Base-by-base conservation (phyloP, 768 basidiomycete species). In the Pisolithus orientalis region DNA sequence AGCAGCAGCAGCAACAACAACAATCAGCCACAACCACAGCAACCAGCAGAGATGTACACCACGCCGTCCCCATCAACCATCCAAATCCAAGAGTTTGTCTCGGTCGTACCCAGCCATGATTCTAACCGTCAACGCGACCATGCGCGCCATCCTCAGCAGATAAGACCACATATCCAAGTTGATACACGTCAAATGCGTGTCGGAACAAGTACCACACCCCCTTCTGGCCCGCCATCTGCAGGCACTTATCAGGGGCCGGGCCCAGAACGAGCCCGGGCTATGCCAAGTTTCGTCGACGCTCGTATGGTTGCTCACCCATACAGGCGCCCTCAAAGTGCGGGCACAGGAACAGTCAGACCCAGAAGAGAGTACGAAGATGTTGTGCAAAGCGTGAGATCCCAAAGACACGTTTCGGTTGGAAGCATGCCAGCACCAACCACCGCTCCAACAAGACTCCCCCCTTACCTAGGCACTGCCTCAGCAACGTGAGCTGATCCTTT, bases 121-220 rank as follows among this genome's bases (percentile, higher is more conserved):
- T 39, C 54, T 6, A 57, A 44, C 34, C 59, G 54, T 38, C 56
- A 54, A 42, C 49, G 39, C 53, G 61, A 63, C 53, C n/a, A n/a
- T n/a, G 39, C 54, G 48, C 48, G 54, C 16, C 60, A 50, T 53
- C 62, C 56, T 55, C 57, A 65, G 59, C 61, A 66, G 57, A 59
- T 70, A 66, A 68, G 67, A 64, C 66, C 58, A 21, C 47, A 47
- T 53, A 59, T 69, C 50, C 61, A 65, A 57, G 66, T 70, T 57
- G 68, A 68, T 55, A 67, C 66, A 49, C 57, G 57, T 50, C 29
- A 44, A 66, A 65, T 56, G 39, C 61, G 59, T 49, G 54, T 58
- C 37, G 58, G 62, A 53, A 51, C 62, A 16, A 67, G 67, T 51
- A 57, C 57, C 25, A 68, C 66, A 39, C 64, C 68, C 24, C 27